Percentiles rank a stretch among this genome's conserved stretches.
phyloP scores from a whole-genome alignment of 192 early-diverging fungal species.

The Coemansia sp. region DNA sequence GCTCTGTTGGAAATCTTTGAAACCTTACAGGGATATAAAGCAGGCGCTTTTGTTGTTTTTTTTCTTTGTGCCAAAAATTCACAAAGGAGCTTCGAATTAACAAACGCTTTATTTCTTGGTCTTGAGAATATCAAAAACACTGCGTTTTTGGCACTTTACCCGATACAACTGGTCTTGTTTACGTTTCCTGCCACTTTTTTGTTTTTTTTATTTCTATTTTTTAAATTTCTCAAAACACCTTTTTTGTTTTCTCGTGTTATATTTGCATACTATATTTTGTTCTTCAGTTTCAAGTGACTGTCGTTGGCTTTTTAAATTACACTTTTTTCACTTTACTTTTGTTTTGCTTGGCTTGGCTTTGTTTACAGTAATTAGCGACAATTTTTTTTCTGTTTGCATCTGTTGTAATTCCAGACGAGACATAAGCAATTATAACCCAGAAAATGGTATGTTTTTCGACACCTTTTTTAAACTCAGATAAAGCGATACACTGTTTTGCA shows the following conservation, averaged over 20 bases:
- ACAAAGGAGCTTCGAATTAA: constrained; percentile 7
- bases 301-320: background rate
- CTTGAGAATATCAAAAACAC: background rate
- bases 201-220: constrained; percentile 4
- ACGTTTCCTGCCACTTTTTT: background rate
- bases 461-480: background rate
- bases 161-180: background rate
- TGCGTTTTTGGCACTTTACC: background rate
- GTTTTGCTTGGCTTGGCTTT: background rate
- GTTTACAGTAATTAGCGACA: background rate
- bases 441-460: background rate
- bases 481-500: too few relatives aligned
- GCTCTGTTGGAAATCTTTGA: background rate
- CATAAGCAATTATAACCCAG: background rate
- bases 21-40: background rate
- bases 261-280: background rate
- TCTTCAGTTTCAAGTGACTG: background rate
- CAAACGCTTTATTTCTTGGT: background rate
- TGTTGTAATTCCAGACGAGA: background rate
- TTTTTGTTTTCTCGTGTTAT: background rate
- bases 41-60: background rate
- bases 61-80: constrained; percentile 1
- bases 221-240: constrained; percentile 12
- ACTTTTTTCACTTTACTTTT: background rate
- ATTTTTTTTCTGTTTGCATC: background rate